Evolutionary conservation across 148 eudicot genomes (phyloP), one percentile per base, ranked within the genome.

Genomic region (Amaranthus palmeri): DNA sequence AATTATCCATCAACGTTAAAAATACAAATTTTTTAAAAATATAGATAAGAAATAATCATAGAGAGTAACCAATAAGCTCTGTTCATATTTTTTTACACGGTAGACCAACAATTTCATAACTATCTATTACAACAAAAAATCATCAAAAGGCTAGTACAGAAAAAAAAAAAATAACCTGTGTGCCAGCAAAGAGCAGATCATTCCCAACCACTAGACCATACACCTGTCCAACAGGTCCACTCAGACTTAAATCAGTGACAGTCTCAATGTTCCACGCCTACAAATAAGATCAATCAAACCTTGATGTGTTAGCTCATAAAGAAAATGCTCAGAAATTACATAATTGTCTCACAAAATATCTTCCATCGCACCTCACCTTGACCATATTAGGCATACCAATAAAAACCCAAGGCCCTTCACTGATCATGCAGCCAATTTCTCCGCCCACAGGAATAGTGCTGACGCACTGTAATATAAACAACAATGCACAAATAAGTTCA

Each of bases 371-470:
- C 67, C 84, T 83, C 67, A 95, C 98, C 96, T 92, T 95, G 74
- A 95, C 99, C 81, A 88, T 73, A 80, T 95, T 90, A 25, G 89
- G 87, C 69, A 88, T 69, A 78, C 97, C 99, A 54, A 90, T 90
- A 79, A 92, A 95, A n/a, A 95, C 79, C 93, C 96, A 95, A 75
- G 97, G 97, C 9, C 99, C 99, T 86, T 95, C 99, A 74, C 88
- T 95, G 66, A 95, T 86, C 96, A 95, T 83, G 74, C 92, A 91
- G 14, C 97, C 97, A 43, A 95, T 79, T 83, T 92, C 93, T 63
- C 89, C 90, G n/a, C 90, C 87, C 83, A 92, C 55, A 78, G 80
- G 86, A 48, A 84, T 78, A 70, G 84, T 81, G 17, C 81, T 87
- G 62, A 82, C 82, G 80, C 91, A 86, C 99, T 95, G 84, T 40